Percentiles rank a stretch among this genome's conserved stretches.
phyloP scores from a whole-genome alignment of 495 filamentous ascomycete genomes.

The Trichoderma virens region DNA sequence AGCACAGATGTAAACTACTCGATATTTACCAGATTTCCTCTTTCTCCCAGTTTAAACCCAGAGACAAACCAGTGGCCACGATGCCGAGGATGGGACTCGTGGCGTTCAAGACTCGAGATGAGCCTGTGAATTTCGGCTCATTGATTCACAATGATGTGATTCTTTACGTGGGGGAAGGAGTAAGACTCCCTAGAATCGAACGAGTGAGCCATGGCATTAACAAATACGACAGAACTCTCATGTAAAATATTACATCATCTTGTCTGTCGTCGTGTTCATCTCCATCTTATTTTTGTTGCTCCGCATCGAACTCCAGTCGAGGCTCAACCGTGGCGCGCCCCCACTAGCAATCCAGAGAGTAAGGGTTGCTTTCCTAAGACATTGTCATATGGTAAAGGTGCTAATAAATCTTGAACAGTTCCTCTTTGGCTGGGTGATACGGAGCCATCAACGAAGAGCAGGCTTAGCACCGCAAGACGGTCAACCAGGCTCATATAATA shows the following conservation, averaged over 20 bases:
- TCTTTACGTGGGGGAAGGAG: conserved; percentile 9
- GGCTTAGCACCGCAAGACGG: conserved; percentile 33
- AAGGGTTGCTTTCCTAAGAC: conserved; percentile 16
- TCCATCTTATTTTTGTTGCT: conserved; percentile 49
- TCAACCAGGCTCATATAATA: conserved; percentile 31
- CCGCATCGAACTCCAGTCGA: conserved; percentile 57
- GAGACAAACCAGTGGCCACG: background rate
- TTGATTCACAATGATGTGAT: background rate
- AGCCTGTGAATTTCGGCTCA: conserved; percentile 2
- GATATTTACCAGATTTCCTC: too few species aligned
- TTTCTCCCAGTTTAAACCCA: too few species aligned
- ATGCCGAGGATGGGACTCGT: background rate
- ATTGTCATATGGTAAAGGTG: background rate
- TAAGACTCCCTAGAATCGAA: background rate
- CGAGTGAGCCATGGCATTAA: background rate
- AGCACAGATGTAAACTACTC: too few species aligned
- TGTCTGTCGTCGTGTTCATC: conserved; percentile 43
- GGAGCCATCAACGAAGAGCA: background rate
- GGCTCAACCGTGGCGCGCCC: conserved; percentile 51
- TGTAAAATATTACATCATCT: conserved; percentile 63
- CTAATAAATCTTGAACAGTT: background rate
- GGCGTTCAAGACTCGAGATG: background rate
- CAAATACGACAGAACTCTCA: conserved; percentile 39
- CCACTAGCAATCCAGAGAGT: conserved; percentile 65
- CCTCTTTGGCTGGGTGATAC: background rate